These are phyloP conservation scores for Asterella californica DNA, from an alignment of 225 moss, liverwort and hornwort species.

Conservation along the genomic window DNA sequence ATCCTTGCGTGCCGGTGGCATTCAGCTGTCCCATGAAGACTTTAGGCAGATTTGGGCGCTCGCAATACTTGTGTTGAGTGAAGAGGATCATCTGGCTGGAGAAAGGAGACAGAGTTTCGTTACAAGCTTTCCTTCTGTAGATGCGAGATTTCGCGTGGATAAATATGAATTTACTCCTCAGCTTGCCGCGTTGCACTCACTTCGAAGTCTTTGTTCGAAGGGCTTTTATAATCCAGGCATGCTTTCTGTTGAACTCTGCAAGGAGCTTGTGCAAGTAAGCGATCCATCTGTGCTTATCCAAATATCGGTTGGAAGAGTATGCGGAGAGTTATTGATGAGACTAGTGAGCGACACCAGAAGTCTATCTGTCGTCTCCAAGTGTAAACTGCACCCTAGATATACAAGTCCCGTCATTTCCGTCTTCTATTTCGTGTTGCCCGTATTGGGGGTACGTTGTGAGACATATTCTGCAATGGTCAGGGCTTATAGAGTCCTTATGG, in stretches of 20 bases:
- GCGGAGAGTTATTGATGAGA: background rate
- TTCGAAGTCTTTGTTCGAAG: constrained; percentile 72
- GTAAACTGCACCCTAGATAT: background rate
- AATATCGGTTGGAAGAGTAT: background rate
- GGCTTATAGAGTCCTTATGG: too few relatives aligned
- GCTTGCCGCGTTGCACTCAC: constrained; percentile 61
- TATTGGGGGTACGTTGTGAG: background rate
- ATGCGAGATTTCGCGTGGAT: constrained; percentile 44
- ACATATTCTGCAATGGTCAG: background rate
- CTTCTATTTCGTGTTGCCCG: background rate
- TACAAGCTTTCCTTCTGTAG: constrained; percentile 67
- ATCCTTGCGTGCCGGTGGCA: constrained; percentile 28
- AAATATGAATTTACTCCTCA: constrained; percentile 46
- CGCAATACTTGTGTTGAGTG: constrained; percentile 61
- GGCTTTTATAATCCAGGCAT: constrained; percentile 81
- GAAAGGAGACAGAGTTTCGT: constrained; percentile 45
- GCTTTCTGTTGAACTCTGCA: constrained; percentile 82
- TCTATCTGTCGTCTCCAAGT: background rate
- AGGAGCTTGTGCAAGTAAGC: constrained; percentile 77
- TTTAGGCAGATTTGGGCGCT: constrained; percentile 88
- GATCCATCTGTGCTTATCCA: background rate
- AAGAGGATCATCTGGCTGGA: constrained; percentile 45
- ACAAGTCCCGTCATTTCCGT: background rate
- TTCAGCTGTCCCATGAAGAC: constrained; percentile 58
- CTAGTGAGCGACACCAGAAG: background rate